Conservation (phyloP, 2,329 filamentous ascomycete species). For the Microsporum audouinii region DNA sequence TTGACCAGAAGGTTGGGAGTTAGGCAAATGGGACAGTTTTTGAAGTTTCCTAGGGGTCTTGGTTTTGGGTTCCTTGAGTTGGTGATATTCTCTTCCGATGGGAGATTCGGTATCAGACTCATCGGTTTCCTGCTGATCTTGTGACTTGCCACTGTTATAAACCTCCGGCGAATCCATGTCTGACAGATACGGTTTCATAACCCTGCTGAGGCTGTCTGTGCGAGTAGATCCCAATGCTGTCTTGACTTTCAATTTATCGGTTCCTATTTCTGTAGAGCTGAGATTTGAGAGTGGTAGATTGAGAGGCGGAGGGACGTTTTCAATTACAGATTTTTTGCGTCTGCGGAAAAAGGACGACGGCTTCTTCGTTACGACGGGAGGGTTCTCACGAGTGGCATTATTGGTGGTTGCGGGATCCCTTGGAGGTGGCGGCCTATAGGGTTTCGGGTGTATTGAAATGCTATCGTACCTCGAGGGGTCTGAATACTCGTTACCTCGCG, state of each 20-base stretch:
- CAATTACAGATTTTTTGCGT: conserved; percentile 72
- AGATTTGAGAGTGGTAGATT: conserved; percentile 35
- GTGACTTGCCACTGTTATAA: conserved; percentile 18
- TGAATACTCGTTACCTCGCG: conserved; percentile 3
- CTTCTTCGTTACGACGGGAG: conserved; percentile 63
- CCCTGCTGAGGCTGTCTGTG: conserved; percentile 68
- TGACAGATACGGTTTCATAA: conserved; percentile 72
- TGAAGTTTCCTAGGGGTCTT: background rate
- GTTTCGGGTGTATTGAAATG: conserved; percentile 16
- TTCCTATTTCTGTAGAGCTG: conserved; percentile 18
- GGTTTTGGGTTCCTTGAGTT: background rate
- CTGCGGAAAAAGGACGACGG: conserved; percentile 88
- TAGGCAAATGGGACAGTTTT: background rate
- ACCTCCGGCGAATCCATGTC: conserved; percentile 18
- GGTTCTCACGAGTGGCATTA: conserved; percentile 23
- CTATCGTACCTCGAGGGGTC: conserved; percentile 7
- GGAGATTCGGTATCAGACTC: conserved; percentile 3
- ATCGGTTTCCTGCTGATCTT: conserved; percentile 11
- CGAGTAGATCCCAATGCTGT: conserved; percentile 43
- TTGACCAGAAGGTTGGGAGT: background rate
- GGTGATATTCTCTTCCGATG: background rate
- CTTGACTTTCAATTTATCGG: conserved; percentile 12
- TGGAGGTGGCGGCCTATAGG: conserved; percentile 20
- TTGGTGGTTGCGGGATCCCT: conserved; percentile 18
- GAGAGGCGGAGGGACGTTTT: conserved; percentile 51